Base-by-base conservation (phyloP, 129 eudicot genomes). In the Tanacetum coccineum region DNA sequence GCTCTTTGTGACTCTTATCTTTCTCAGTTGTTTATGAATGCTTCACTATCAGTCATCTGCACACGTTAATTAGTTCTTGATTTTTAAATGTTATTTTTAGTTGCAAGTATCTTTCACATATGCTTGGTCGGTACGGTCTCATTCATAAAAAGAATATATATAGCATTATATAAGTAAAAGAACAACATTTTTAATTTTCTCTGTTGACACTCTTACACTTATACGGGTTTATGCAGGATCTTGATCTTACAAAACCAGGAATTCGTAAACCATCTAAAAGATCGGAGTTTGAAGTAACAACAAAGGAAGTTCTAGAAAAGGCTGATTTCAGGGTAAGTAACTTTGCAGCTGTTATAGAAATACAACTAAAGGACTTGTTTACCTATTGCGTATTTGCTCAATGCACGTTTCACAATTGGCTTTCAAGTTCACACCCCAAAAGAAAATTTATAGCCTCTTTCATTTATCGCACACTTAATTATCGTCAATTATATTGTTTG, bases 261-360 rank as follows among this genome's bases (percentile, higher is more conserved):
- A 71, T 84, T 40, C 82, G 83, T 70, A 89, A 77, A 69, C 79
- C 85, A 60, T 22, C 17, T 45, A 84, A 62, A 78, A 75, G 74
- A 68, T 13, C 15, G 7, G 95, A 88, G 69, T 92, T 93, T 67
- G 81, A 84, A 78, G 85, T 85, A 59, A 84, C 95, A 40, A 81
- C 98, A 20, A 70, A 76, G 68, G 96, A 93, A 82, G 95, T 82
- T 71, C 68, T 93, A 15, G 62, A 54, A 49, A 84, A 82, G 78
- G 96, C 96, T 62, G 96, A 93, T 88, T 93, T 93, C 81, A 84
- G 98, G 95, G 98, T 92, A 60, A 71, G 81, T 55, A 56, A 51
- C 25, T 71, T 15, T 65, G 30, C 46, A 49, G 18, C 51, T 18
- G 10, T 10, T 50, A n/a, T n/a, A n/a, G n/a, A 36, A 18, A 9